Evolutionary conservation across 192 early-diverging fungal genomes (phyloP), one percentile per base, ranked within the genome.

Genomic region (Coemansia sp.): DNA sequence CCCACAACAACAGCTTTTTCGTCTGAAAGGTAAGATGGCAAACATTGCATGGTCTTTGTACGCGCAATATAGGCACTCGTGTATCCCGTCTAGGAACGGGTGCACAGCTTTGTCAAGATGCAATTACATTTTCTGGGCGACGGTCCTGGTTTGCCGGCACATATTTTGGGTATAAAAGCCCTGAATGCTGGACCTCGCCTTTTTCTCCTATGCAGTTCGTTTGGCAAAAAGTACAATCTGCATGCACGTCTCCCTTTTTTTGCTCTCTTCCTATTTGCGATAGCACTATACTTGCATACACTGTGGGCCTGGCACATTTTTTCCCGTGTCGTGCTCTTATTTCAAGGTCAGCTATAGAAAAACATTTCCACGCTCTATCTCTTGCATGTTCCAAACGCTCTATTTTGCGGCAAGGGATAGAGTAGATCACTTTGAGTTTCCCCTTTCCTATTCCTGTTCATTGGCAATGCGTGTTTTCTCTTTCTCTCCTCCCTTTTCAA

Each of bases 231-330:
- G 41, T 45, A 45, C 41, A 45, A 45, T 39, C 53, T 52, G 61
- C 57, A 41, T 58, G 48, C 54, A 56, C 20, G 19, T 49, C 48
- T 56, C 48, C 38, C 39, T 51, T 48, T 57, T 61, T 59, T 49
- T 51, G 24, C 27, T 55, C 2, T 62, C 41, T 60, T 45, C 26
- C 14, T 53, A n/a, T 32, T 60, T 23, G 19, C 50, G 9, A 53
- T 57, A 47, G 54, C 53, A 65, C 63, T 65, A 65, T 65, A 65
- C 63, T 65, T 19, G 55, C 54, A 19, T 57, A 20, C 47, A 26
- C 63, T 56, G 63, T 65, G 63, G 54, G 54, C 12, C 4, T 51
- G 19, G 23, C 27, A 27, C 43, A 61, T 38, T 27, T 9, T 53
- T 62, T 38, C 57, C 32, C 58, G 41, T 22, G 22, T 45, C 32